phyloP scores from a whole-genome alignment of 129 eudicot genomes.

The Pittosporum tobira region DNA sequence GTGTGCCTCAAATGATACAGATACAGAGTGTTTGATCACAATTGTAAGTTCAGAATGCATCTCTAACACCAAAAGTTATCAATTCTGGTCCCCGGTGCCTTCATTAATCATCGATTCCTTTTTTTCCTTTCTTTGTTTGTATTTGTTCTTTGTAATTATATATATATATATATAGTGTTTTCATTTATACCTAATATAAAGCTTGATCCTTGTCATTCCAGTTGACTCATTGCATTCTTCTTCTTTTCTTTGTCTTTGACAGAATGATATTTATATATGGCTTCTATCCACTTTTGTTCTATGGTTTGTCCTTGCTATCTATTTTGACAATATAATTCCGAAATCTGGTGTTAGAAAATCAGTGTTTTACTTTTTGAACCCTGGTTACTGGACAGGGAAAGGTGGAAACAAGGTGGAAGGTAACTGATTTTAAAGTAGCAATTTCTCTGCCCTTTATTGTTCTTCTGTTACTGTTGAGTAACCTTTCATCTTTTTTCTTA shows the following conservation, averaged over 20 bases:
- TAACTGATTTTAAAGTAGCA: constrained; percentile 19
- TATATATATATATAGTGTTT: not conserved
- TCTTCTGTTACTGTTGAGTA: constrained; percentile 1
- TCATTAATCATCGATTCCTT: not conserved
- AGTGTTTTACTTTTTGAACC: constrained; percentile 64
- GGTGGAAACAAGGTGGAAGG: constrained; percentile 69
- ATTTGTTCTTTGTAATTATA: not conserved
- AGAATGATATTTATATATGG: constrained; percentile 73
- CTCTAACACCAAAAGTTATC: not conserved
- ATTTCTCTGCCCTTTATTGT: not conserved
- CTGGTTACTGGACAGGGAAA: constrained; percentile 88
- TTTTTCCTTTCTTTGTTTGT: not conserved
- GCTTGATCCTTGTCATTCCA: constrained; percentile 5
- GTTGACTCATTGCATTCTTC: constrained; percentile 8
- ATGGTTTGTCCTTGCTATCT: constrained; percentile 79
- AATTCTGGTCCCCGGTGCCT: not conserved
- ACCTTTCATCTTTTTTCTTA: constrained; percentile 10
- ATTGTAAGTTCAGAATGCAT: constrained; percentile 33
- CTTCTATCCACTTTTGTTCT: constrained; percentile 47
- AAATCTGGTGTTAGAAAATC: constrained; percentile 81
- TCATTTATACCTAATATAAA: not conserved
- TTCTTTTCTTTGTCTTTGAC: constrained; percentile 26
- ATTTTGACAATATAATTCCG: constrained; percentile 79
- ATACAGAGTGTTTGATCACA: constrained; percentile 53
- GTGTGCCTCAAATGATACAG: constrained; percentile 59